Percentiles rank a stretch among this genome's conserved stretches.
Evolutionary conservation across 2,329 filamentous ascomycete species (phyloP).

Genomic region (Aspergillus pseudonomiae): DNA sequence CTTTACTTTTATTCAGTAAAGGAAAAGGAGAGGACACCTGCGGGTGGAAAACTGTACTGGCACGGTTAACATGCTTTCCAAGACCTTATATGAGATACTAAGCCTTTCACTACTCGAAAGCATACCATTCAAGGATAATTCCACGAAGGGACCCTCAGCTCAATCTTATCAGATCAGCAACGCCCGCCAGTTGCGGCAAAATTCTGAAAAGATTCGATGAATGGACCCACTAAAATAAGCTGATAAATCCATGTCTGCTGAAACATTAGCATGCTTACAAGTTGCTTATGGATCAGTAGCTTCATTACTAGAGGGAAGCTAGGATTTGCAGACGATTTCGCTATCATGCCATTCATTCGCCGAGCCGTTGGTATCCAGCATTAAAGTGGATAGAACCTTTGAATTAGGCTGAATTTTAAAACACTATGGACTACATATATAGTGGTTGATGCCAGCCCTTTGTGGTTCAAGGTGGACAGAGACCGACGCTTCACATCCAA

Average conservation of each 20-base stretch:
- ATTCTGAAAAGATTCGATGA: background rate
- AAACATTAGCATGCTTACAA: background rate
- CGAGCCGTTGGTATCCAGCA: background rate
- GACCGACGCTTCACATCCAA: background rate
- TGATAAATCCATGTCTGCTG: background rate
- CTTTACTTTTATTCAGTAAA: background rate
- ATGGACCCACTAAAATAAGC: background rate
- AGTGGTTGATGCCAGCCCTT: background rate
- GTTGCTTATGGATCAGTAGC: background rate
- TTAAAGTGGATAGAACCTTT: background rate
- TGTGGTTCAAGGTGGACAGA: background rate
- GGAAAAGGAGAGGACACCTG: background rate
- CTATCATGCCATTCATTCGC: background rate
- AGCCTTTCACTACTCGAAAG: no score
- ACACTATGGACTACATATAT: background rate
- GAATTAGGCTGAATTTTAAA: background rate
- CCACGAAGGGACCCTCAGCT: background rate
- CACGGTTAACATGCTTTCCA: background rate
- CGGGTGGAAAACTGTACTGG: background rate
- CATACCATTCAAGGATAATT: background rate
- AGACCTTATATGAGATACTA: background rate
- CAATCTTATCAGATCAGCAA: constrained; percentile 3
- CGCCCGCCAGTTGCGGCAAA: background rate
- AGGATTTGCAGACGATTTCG: background rate
- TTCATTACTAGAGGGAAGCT: background rate